Evolutionary conservation across 169 alveolate species (phyloP).

Genomic region (Plasmodium vivax): DNA sequence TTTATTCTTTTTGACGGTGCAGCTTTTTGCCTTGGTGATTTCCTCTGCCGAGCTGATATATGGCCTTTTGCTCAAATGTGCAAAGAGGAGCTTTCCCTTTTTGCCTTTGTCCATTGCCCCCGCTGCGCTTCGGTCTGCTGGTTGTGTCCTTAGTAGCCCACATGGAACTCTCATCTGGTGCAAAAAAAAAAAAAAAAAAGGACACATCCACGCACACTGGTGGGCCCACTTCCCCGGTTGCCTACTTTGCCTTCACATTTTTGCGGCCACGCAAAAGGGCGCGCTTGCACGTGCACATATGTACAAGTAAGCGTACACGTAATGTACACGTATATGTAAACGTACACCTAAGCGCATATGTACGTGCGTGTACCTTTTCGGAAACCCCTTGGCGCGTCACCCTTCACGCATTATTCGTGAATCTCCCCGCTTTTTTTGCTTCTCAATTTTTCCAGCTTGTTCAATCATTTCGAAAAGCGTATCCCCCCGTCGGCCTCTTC

Average conservation of each 20-base stretch:
- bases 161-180: neutral
- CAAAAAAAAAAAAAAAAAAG: neutral
- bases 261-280: neutral
- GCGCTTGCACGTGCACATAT: neutral
- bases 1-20: neutral
- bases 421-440: neutral
- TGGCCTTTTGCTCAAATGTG: constrained; percentile 13
- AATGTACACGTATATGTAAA: neutral
- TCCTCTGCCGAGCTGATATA: constrained; percentile 28
- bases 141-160: neutral
- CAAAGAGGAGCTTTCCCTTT: neutral
- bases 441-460: neutral
- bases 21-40: constrained; percentile 10
- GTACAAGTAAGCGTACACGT: neutral
- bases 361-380: neutral
- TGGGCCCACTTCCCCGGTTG: neutral
- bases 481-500: neutral
- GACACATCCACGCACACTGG: neutral
- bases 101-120: neutral
- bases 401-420: neutral
- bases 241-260: constrained; percentile 1
- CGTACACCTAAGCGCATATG: neutral
- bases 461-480: neutral
- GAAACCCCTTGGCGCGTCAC: neutral
- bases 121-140: neutral